Conservation (phyloP, 257 asterid species). For the Fraxinus quadrangulata region DNA sequence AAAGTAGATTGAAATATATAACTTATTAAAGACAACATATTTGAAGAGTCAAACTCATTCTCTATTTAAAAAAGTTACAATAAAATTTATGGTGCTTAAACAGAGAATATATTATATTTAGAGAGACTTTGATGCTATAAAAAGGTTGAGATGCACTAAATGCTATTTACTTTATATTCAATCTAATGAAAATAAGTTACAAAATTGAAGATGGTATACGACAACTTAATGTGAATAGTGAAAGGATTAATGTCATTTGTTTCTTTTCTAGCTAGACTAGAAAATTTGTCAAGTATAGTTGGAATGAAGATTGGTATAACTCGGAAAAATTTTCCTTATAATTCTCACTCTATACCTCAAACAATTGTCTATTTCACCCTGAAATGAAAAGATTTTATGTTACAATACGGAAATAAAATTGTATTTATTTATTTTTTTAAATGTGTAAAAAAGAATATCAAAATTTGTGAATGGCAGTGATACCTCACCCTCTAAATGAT, state of each 20-base stretch:
- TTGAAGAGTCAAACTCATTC: too few relatives aligned
- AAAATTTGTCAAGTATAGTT: background rate
- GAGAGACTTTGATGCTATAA: too few relatives aligned
- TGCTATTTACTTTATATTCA: background rate
- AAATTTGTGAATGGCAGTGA: background rate
- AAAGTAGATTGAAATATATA: too few relatives aligned
- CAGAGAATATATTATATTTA: too few relatives aligned
- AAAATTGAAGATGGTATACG: background rate
- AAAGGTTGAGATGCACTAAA: background rate
- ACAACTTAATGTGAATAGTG: background rate
- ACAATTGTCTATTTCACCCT: background rate
- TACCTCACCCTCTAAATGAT: background rate
- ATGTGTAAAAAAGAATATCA: too few relatives aligned
- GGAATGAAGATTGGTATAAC: background rate
- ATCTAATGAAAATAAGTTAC: background rate
- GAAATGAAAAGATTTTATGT: too few relatives aligned
- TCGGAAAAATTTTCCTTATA: background rate
- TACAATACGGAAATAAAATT: too few relatives aligned
- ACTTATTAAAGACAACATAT: too few relatives aligned
- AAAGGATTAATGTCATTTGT: background rate
- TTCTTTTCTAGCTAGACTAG: background rate
- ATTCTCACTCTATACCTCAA: background rate
- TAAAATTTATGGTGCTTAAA: too few relatives aligned
- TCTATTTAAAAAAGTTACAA: too few relatives aligned
- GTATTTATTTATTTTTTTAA: too few relatives aligned